Conservation (phyloP, 2,329 filamentous ascomycete genomes). For the Lasiodiplodia sp. region DNA sequence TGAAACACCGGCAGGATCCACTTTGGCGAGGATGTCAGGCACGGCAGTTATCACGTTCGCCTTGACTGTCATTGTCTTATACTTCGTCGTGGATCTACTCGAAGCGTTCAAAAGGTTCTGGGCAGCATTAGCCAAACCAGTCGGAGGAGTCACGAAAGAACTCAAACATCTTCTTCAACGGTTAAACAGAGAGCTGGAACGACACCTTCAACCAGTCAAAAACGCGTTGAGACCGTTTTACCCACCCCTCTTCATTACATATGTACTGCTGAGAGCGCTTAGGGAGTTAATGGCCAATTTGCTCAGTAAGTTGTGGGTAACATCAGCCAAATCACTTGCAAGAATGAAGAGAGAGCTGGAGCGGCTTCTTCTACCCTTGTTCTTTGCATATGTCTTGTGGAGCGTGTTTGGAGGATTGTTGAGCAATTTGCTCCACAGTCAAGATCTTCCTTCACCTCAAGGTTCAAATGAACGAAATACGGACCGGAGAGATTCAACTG, state of each 20-base stretch:
- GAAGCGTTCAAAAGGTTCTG: background rate
- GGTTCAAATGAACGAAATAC: background rate
- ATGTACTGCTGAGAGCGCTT: background rate
- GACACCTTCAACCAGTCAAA: too few species aligned
- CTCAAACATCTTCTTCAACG: background rate
- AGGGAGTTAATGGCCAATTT: background rate
- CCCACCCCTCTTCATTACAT: background rate
- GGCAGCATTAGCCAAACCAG: background rate
- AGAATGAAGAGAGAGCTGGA: background rate
- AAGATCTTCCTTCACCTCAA: background rate
- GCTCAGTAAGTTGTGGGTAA: background rate
- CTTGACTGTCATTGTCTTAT: background rate
- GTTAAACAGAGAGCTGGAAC: background rate
- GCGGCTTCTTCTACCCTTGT: background rate
- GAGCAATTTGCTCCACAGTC: background rate
- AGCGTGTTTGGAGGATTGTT: background rate
- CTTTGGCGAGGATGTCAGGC: background rate
- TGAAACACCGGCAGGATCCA: conserved; percentile 31
- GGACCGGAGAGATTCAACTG: too few species aligned
- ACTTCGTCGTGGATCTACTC: background rate
- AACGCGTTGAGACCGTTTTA: too few species aligned
- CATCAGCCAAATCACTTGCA: background rate
- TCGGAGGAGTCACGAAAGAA: too few species aligned
- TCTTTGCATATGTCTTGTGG: background rate
- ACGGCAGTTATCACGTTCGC: background rate